These are phyloP conservation scores for Fusarium compactum DNA, from an alignment of 2,329 filamentous ascomycete species.

Conservation along the genomic window DNA sequence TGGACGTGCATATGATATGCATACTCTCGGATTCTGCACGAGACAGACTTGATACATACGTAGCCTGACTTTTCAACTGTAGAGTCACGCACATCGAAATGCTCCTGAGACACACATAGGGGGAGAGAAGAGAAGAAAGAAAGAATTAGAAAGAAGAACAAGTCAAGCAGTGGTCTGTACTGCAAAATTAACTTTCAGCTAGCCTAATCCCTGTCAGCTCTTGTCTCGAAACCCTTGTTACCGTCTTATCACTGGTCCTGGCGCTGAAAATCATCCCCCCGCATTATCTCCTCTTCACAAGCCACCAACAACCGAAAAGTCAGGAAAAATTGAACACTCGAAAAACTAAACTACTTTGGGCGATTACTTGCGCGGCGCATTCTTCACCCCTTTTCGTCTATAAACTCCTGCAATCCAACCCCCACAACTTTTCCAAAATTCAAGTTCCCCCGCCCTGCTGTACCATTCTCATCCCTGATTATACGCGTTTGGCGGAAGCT, in stretches of 20 bases:
- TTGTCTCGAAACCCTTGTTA: neutral
- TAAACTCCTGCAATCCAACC: slow-evolving; percentile 22
- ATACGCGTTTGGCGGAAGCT: neutral
- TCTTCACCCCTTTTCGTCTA: slow-evolving; percentile 45
- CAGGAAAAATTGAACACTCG: too few relatives aligned
- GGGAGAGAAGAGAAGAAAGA: neutral
- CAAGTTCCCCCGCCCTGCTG: neutral
- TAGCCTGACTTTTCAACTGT: neutral
- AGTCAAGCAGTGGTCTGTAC: slow-evolving; percentile 1
- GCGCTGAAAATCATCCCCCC: neutral
- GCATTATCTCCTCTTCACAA: neutral
- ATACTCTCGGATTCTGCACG: neutral
- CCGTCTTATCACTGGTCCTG: neutral
- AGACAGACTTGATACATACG: slow-evolving; percentile 4
- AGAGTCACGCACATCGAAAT: neutral
- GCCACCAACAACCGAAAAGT: neutral
- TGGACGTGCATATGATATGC: neutral
- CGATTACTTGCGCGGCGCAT: slow-evolving; percentile 41
- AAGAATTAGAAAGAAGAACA: neutral
- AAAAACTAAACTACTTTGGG: slow-evolving; percentile 15
- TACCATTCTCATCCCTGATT: neutral
- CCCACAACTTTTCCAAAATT: slow-evolving; percentile 2
- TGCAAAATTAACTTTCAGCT: neutral
- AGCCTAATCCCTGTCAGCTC: neutral
- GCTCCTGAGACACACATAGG: neutral